phyloP scores from a whole-genome alignment of 2,329 filamentous ascomycete species.

The Aspergillus unguis region DNA sequence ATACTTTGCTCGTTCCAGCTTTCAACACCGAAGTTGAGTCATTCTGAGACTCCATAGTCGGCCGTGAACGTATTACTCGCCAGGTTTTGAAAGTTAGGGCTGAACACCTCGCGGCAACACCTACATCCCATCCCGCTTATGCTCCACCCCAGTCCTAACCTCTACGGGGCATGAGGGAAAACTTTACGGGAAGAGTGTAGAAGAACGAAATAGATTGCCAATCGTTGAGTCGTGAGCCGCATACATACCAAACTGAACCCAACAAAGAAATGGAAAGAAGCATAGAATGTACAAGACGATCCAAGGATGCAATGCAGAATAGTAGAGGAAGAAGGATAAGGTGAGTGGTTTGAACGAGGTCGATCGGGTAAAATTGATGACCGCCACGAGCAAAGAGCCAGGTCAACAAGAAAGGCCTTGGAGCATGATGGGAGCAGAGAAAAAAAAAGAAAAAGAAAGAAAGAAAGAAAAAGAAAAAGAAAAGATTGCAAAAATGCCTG shows the following conservation, averaged over 20 bases:
- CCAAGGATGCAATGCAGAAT: neutral
- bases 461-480: neutral
- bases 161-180: neutral
- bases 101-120: no score
- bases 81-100: no score
- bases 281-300: conserved; percentile 7
- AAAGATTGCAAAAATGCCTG: conserved; percentile 4
- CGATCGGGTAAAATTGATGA: no score
- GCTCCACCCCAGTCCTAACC: no score
- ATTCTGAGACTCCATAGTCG: no score
- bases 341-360: neutral
- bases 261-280: neutral
- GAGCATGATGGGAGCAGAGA: no score
- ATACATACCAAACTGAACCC: conserved; percentile 4
- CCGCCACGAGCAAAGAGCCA: neutral
- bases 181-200: neutral
- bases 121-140: no score
- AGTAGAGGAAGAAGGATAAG: neutral
- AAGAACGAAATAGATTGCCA: neutral
- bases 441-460: conserved; percentile 6
- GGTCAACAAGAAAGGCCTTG: neutral
- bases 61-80: no score
- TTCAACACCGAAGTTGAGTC: no score
- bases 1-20: no score
- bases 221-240: conserved; percentile 14